Percentiles rank a stretch among this genome's conserved stretches.
These are phyloP conservation scores for Xylaria sp. DNA, from an alignment of 2,329 filamentous ascomycete genomes.

Conservation along the genomic window DNA sequence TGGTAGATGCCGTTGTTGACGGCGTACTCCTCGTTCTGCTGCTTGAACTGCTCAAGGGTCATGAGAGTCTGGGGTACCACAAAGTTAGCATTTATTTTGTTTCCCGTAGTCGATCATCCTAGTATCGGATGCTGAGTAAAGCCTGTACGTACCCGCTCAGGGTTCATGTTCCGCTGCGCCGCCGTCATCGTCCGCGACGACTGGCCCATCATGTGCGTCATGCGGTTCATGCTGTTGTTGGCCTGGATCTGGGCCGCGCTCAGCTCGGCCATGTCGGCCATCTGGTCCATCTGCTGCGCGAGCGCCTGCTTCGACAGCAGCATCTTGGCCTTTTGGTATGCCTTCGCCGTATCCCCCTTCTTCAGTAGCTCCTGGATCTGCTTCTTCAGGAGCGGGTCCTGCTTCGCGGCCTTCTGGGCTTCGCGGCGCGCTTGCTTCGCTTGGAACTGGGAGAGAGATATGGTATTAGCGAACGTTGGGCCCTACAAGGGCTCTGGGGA, in stretches of 20 bases:
- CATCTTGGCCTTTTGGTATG: constrained; percentile 66
- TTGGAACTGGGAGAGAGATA: constrained; percentile 49
- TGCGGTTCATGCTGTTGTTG: constrained; percentile 67
- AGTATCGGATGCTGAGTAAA: too few species aligned
- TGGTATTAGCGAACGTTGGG: constrained; percentile 1
- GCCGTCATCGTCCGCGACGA: constrained; percentile 61
- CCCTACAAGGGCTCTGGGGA: too few species aligned
- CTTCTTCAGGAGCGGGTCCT: constrained; percentile 63
- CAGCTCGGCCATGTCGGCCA: constrained; percentile 66
- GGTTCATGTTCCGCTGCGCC: constrained; percentile 61
- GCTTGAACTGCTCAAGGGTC: constrained; percentile 63
- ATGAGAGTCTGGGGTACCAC: constrained; percentile 50
- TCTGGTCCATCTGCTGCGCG: constrained; percentile 65
- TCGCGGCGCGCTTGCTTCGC: constrained; percentile 65
- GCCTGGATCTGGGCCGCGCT: constrained; percentile 64
- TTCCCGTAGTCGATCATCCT: too few species aligned
- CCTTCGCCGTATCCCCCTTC: constrained; percentile 65
- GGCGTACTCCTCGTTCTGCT: constrained; percentile 66
- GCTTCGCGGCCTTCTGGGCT: constrained; percentile 62
- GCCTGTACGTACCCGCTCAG: constrained; percentile 57
- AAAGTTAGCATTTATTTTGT: constrained; percentile 4
- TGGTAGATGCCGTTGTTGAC: constrained; percentile 77
- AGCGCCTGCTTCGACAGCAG: constrained; percentile 64
- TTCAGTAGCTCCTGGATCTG: constrained; percentile 66
- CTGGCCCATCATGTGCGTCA: constrained; percentile 66